These are phyloP conservation scores for Aureobasidium sp. DNA, from an alignment of 2,329 filamentous ascomycete genomes.

Conservation along the genomic window DNA sequence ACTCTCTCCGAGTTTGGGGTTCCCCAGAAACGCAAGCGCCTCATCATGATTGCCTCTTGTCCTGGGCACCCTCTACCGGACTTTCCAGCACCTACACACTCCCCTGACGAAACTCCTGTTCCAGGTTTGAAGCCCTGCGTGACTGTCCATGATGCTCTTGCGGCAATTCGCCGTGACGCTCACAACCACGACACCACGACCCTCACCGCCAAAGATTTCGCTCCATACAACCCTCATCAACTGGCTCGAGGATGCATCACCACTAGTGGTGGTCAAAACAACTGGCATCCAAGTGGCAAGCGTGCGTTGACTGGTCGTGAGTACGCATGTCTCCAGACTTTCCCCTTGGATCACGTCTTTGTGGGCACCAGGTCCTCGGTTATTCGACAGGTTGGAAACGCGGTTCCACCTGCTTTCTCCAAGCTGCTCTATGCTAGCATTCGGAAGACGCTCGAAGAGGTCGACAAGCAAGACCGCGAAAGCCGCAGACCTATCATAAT, in stretches of 20 bases:
- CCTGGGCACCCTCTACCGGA: constrained; percentile 64
- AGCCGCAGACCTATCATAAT: background rate
- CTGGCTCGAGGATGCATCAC: constrained; percentile 56
- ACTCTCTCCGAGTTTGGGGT: constrained; percentile 44
- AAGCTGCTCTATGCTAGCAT: constrained; percentile 13
- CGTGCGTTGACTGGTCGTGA: constrained; percentile 62
- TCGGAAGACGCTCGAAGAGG: constrained; percentile 8
- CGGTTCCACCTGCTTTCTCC: constrained; percentile 55
- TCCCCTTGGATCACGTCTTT: constrained; percentile 58
- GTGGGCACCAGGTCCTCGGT: constrained; percentile 33
- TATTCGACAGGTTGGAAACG: constrained; percentile 67
- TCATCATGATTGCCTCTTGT: constrained; percentile 48
- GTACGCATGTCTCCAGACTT: constrained; percentile 62
- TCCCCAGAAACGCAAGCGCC: constrained; percentile 41
- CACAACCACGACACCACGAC: constrained; percentile 28
- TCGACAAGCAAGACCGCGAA: background rate
- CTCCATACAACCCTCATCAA: constrained; percentile 41
- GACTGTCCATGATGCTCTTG: constrained; percentile 39
- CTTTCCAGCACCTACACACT: constrained; percentile 47
- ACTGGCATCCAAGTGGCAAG: constrained; percentile 59
- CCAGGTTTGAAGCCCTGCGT: constrained; percentile 26
- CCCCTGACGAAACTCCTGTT: constrained; percentile 18
- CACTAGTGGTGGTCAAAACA: constrained; percentile 50
- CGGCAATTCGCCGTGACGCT: constrained; percentile 33
- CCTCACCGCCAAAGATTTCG: constrained; percentile 32